Evolutionary conservation across 1,284 basidiomycete genomes (phyloP).

Genomic region (Fomitopsis pinicola): DNA sequence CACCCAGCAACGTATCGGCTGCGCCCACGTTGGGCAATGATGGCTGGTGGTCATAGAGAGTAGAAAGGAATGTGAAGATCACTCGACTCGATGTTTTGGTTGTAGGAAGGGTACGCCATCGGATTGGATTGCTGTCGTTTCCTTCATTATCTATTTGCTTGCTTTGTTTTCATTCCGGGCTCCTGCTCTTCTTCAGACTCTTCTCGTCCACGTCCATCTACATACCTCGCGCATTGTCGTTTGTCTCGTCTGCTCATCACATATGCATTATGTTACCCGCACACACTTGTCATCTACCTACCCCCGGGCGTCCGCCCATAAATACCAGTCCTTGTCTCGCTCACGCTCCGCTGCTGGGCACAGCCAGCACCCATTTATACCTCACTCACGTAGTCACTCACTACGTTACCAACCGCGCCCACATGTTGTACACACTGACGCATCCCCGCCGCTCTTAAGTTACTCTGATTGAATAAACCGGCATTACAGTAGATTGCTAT

Average conservation of each 20-base stretch:
- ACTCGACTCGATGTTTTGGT: background rate
- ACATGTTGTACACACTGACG: background rate
- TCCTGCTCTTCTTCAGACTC: background rate
- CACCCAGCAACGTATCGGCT: conserved; percentile 67
- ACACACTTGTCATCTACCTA: conserved; percentile 5
- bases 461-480: background rate
- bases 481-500: background rate
- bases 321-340: conserved; percentile 14
- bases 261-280: conserved; percentile 12
- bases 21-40: conserved; percentile 66
- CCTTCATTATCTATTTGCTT: background rate
- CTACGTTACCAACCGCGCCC: conserved; percentile 9
- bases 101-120: background rate
- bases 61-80: background rate
- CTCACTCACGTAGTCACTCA: background rate
- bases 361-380: conserved; percentile 13
- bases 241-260: conserved; percentile 1
- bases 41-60: conserved; percentile 65
- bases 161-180: background rate
- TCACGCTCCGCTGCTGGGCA: conserved; percentile 4
- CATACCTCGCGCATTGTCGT: background rate
- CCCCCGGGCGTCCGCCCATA: conserved; percentile 7
- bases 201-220: background rate
- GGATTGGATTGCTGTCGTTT: conserved; percentile 8
- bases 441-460: background rate